phyloP scores from a whole-genome alignment of 2,329 filamentous ascomycete species.

The Ilyonectria sp. region DNA sequence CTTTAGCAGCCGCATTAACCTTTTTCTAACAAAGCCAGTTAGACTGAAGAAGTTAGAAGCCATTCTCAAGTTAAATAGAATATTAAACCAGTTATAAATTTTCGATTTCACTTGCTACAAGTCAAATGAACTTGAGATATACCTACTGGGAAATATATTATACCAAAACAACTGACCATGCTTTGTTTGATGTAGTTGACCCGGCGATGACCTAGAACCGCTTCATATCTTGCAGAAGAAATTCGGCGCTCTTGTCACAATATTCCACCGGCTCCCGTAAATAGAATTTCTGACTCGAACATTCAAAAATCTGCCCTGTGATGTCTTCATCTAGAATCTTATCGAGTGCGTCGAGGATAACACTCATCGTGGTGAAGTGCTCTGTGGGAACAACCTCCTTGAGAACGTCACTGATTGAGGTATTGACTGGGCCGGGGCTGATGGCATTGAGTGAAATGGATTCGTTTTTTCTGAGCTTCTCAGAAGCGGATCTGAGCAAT shows the following conservation, averaged over 20 bases:
- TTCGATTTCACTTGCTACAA: no score
- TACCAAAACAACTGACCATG: no score
- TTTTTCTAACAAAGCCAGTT: no score
- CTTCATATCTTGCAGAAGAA: neutral
- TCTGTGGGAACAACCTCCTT: neutral
- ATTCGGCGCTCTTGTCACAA: neutral
- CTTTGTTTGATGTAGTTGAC: no score
- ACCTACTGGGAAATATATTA: no score
- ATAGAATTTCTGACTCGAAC: neutral
- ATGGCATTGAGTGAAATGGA: neutral
- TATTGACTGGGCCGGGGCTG: neutral
- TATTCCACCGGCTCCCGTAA: neutral
- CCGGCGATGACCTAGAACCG: neutral
- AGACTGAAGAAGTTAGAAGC: no score
- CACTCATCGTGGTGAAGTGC: neutral
- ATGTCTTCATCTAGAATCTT: neutral
- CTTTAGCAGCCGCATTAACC: no score
- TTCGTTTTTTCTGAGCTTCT: neutral
- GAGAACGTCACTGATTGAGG: neutral
- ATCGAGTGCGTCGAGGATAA: neutral
- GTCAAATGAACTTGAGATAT: no score
- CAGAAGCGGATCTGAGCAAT: neutral
- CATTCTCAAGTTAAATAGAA: no score
- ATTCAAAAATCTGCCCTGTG: neutral
- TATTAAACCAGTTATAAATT: no score